Evolutionary conservation across 1,284 basidiomycete species (phyloP).

Genomic region (Sporisorium scitamineum): DNA sequence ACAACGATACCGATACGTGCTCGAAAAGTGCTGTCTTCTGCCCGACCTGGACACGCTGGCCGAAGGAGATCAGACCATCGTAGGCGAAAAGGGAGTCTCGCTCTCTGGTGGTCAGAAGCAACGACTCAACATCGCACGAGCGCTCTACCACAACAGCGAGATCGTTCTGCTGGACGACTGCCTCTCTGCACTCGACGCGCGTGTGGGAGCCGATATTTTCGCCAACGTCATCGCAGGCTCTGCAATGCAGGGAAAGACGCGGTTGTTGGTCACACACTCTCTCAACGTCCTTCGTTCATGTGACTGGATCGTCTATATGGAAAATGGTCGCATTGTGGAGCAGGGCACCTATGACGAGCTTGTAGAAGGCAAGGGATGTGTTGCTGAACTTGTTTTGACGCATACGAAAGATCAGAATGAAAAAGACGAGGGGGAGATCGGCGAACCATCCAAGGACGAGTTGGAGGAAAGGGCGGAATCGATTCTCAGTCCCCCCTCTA

Average conservation of each 20-base stretch:
- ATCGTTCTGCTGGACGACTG: slow-evolving; percentile 87
- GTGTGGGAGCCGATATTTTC: slow-evolving; percentile 82
- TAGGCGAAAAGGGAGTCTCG: slow-evolving; percentile 85
- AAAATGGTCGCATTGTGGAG: slow-evolving; percentile 49
- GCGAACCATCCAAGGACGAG: slow-evolving; percentile 24
- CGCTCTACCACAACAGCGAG: slow-evolving; percentile 85
- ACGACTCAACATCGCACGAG: slow-evolving; percentile 78
- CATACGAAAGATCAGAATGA: slow-evolving; percentile 46
- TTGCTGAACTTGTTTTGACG: slow-evolving; percentile 67
- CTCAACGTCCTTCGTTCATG: slow-evolving; percentile 25
- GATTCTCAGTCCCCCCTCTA: neutral
- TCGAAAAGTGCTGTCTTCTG: slow-evolving; percentile 4
- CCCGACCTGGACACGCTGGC: slow-evolving; percentile 68
- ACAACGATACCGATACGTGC: neutral
- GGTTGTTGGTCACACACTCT: slow-evolving; percentile 44
- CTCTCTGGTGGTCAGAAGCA: slow-evolving; percentile 74
- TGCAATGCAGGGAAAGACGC: slow-evolving; percentile 29
- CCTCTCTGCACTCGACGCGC: slow-evolving; percentile 75
- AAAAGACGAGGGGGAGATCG: slow-evolving; percentile 57
- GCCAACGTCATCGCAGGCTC: slow-evolving; percentile 22
- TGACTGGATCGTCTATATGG: slow-evolving; percentile 38
- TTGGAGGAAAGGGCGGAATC: slow-evolving; percentile 11
- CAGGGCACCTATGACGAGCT: slow-evolving; percentile 80
- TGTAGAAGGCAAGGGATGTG: slow-evolving; percentile 77
- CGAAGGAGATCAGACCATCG: slow-evolving; percentile 85